A percentile compares a stretch with the other conserved stretches of the same genome.
These are phyloP conservation scores for Amanita muscaria DNA, from an alignment of 768 basidiomycete species.

Conservation along the genomic window DNA sequence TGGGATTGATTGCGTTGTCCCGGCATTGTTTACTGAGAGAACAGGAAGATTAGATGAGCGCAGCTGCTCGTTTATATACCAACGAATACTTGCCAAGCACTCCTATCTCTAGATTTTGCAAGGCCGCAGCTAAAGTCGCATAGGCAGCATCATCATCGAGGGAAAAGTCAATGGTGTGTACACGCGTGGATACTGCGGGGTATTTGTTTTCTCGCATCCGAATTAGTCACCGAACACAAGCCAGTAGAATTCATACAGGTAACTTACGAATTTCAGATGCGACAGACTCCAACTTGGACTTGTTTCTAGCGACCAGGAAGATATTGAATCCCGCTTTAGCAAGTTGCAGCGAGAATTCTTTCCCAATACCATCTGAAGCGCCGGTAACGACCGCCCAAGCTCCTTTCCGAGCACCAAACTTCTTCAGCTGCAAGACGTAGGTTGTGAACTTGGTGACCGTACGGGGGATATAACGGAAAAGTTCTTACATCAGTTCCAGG, in stretches of 20 bases:
- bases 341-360: constrained; percentile 86
- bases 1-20: constrained; percentile 83
- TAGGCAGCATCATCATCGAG: constrained; percentile 47
- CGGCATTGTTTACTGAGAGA: constrained; percentile 88
- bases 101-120: constrained; percentile 56
- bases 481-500: constrained; percentile 56
- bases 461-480: not conserved
- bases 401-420: constrained; percentile 76
- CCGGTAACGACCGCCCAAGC: constrained; percentile 97
- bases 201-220: constrained; percentile 35
- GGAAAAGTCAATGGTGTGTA: constrained; percentile 70
- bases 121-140: constrained; percentile 34
- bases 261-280: constrained; percentile 68
- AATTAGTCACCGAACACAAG: too few species aligned
- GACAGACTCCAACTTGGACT: constrained; percentile 49
- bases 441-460: constrained; percentile 4
- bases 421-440: constrained; percentile 45
- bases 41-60: not conserved
- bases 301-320: constrained; percentile 73
- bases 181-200: constrained; percentile 46
- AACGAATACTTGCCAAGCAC: constrained; percentile 53
- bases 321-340: constrained; percentile 85
- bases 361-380: constrained; percentile 92
- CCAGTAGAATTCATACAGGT: too few species aligned
- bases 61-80: not conserved